These are phyloP conservation scores for Aspergillus kassunensis DNA, from an alignment of 495 filamentous ascomycete genomes.

Conservation along the genomic window DNA sequence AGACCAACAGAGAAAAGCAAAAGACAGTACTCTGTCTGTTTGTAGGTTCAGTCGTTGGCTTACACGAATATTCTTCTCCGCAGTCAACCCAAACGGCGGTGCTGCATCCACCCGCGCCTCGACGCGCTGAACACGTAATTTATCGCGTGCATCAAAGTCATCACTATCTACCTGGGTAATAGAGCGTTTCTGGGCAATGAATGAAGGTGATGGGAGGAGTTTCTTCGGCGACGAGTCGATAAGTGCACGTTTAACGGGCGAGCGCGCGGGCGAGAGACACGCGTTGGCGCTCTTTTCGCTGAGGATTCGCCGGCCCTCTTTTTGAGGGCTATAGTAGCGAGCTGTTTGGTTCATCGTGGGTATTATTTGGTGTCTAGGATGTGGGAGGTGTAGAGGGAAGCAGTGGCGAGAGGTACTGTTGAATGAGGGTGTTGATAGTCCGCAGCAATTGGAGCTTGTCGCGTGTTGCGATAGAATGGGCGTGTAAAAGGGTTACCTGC, in stretches of 20 bases:
- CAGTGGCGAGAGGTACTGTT: background rate
- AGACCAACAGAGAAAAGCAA: background rate
- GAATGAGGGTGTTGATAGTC: too few relatives aligned
- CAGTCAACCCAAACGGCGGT: background rate
- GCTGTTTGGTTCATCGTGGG: conserved; percentile 5
- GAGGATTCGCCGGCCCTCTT: conserved; percentile 42
- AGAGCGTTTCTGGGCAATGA: conserved; percentile 42
- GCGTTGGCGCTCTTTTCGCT: conserved; percentile 46
- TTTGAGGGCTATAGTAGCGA: conserved; percentile 34
- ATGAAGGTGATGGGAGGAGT: conserved; percentile 37
- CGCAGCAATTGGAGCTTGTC: too few relatives aligned
- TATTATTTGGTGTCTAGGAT: background rate
- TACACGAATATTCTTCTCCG: conserved; percentile 20
- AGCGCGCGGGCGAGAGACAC: conserved; percentile 38
- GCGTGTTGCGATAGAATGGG: too few relatives aligned
- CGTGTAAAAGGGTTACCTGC: too few relatives aligned
- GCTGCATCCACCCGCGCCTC: background rate
- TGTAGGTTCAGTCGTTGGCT: background rate
- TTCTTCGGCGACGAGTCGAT: conserved; percentile 31
- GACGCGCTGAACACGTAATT: conserved; percentile 5
- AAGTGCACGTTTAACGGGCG: conserved; percentile 33
- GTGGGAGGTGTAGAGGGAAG: background rate
- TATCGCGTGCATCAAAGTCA: conserved; percentile 14
- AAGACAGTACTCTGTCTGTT: background rate
- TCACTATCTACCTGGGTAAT: conserved; percentile 39